Base-by-base conservation (phyloP, 805 yeast genomes). In the Candida andamanensis region DNA sequence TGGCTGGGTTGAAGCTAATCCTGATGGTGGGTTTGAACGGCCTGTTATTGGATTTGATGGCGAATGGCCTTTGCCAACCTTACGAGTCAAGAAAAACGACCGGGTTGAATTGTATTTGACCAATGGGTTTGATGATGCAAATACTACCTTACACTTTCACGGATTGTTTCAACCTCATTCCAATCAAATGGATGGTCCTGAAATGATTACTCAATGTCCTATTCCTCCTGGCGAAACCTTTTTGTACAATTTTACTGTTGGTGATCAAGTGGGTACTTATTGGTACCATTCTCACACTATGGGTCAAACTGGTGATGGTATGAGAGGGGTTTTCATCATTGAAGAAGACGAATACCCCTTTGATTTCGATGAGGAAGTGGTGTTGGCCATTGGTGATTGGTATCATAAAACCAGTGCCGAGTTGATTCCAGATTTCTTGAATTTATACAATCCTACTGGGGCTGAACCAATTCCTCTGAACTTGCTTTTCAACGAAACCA, bases 281-380 rank as follows among this genome's bases (percentile, higher is more conserved):
- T 92, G 98, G 98, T 92, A 90, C 69, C 98, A 92, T 60, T 85
- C 97, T 18, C 98, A 92, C 63, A 77, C 89, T 21, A 60, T 71
- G 15, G 90, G 89, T 46, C 95, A 89, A 60, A 87, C 87, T 50
- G 89, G 92, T 58, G 97, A 92, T 54, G 98, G 98, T 54, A 72
- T 83, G 77, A 73, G 87, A 63, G 92, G 81, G 50, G 64, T 75
- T 14, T 74, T 90, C 43, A 71, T 92, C 44, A 80, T 92, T 47
- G 80, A 81, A 46, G 84, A 50, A 32, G 54, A 44, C 29, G 85
- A 79, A 37, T 47, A 39, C 32, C 82, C 82, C 1, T 80, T 77
- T 42, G 58, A 65, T 10, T 80, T 67, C 38, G 90, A 82, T 47
- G 73, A 78, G 41, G 85, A 82, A 40, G 62, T 70, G 39, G 58